Evolutionary conservation across 768 basidiomycete species (phyloP).

Genomic region (Kwoniella dejecticola): DNA sequence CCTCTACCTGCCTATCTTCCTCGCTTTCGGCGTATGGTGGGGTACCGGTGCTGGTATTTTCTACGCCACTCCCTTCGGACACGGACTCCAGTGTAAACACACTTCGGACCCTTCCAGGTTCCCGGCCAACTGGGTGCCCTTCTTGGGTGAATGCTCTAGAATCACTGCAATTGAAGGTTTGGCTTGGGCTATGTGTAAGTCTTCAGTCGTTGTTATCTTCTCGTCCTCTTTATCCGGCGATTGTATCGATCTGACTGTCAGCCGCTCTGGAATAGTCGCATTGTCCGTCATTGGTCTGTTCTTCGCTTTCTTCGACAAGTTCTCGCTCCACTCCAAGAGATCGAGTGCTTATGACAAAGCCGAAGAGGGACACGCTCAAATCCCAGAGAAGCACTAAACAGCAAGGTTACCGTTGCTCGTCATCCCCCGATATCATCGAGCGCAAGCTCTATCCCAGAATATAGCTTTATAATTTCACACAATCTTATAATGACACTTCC

Average conservation of each 20-base stretch:
- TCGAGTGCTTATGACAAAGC: conserved; percentile 29
- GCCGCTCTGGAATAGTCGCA: conserved; percentile 60
- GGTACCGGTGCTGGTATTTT: conserved; percentile 46
- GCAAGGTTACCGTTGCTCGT: neutral
- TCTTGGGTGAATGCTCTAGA: conserved; percentile 29
- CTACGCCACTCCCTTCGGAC: conserved; percentile 40
- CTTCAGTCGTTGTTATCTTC: neutral
- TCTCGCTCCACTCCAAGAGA: conserved; percentile 64
- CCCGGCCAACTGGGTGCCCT: conserved; percentile 26
- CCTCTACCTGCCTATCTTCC: conserved; percentile 33
- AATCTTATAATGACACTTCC: neutral
- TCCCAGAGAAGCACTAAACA: conserved; percentile 17
- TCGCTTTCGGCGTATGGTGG: conserved; percentile 36
- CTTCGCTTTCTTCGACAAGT: conserved; percentile 90
- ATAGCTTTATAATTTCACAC: conserved; percentile 16
- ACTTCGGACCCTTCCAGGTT: conserved; percentile 24
- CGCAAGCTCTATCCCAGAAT: neutral
- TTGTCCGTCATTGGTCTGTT: conserved; percentile 87
- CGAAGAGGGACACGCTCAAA: conserved; percentile 17
- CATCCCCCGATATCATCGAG: no score
- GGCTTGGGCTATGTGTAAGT: conserved; percentile 48
- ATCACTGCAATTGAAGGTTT: conserved; percentile 41
- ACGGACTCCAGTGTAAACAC: conserved; percentile 40
- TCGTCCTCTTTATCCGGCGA: neutral
- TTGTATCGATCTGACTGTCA: neutral